A percentile compares a stretch with the other conserved stretches of the same genome.
Conservation (phyloP, 768 basidiomycete species). For the Suillus subaureus region DNA sequence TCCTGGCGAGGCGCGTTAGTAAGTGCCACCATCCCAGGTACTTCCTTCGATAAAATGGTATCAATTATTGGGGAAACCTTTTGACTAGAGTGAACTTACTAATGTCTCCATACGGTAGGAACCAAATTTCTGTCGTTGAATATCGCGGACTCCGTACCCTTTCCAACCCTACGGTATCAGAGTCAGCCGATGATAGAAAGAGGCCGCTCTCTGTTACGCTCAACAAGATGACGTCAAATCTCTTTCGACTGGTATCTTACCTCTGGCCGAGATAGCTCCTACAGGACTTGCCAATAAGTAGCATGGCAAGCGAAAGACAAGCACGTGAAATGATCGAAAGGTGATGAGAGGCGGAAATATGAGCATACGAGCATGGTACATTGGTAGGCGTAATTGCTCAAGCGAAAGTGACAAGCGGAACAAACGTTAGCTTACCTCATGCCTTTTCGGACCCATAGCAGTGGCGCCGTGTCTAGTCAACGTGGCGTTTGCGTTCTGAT, state of each 20-base stretch:
- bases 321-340: background rate
- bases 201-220: background rate
- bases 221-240: background rate
- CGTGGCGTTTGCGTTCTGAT: background rate
- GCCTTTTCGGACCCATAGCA: constrained; percentile 2
- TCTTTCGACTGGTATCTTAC: background rate
- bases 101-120: constrained; percentile 5
- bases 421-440: constrained; percentile 4
- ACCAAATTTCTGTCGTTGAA: background rate
- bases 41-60: background rate
- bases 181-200: no score
- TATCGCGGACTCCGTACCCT: background rate
- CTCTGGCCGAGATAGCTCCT: background rate
- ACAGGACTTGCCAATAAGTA: background rate
- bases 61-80: background rate
- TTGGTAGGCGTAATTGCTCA: background rate
- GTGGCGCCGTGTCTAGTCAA: background rate
- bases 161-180: background rate
- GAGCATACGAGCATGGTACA: background rate
- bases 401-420: constrained; percentile 2
- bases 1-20: background rate
- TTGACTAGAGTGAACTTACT: background rate
- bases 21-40: background rate
- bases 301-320: background rate
- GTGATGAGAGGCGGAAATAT: background rate